Evolutionary conservation across 2,329 filamentous ascomycete species (phyloP).

Genomic region (Ceratocystis eucalypticola): DNA sequence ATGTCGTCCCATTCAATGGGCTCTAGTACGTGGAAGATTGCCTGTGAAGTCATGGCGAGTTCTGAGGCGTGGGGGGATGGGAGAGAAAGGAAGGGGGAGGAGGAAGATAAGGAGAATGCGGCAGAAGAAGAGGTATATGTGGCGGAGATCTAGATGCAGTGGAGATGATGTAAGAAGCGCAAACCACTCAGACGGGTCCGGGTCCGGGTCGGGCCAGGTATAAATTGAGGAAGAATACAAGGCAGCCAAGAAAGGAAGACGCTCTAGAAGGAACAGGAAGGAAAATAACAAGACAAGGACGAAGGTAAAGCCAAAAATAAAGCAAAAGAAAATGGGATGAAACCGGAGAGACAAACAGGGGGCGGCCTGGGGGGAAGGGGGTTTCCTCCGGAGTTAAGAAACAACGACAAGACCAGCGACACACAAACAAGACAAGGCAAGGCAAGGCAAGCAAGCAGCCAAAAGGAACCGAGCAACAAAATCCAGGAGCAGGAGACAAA

Average conservation of each 20-base stretch:
- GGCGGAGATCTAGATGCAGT: not conserved
- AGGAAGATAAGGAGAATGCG: not conserved
- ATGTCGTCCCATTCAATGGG: conserved; percentile 41
- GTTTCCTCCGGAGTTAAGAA: not conserved
- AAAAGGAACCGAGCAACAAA: not conserved
- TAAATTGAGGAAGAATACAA: not conserved
- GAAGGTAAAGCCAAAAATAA: not conserved
- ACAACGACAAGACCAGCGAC: not conserved
- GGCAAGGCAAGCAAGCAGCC: not conserved
- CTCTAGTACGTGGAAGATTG: conserved; percentile 36
- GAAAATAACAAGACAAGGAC: not conserved
- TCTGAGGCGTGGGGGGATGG: not conserved
- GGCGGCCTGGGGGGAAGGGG: not conserved
- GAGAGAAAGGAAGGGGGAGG: not conserved
- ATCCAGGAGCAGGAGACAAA: not conserved
- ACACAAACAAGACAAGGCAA: not conserved
- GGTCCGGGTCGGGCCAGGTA: not conserved
- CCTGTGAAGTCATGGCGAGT: conserved; percentile 10
- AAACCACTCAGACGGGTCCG: not conserved
- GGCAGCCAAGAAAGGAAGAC: not conserved
- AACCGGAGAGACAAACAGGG: not conserved
- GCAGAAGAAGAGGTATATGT: not conserved
- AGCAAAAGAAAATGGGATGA: not conserved
- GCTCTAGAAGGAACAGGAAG: not conserved
- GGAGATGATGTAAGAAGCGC: not conserved